Percentiles rank a stretch among this genome's conserved stretches.
phyloP scores from a whole-genome alignment of 495 filamentous ascomycete genomes.

The Penicillium ochrochloron region DNA sequence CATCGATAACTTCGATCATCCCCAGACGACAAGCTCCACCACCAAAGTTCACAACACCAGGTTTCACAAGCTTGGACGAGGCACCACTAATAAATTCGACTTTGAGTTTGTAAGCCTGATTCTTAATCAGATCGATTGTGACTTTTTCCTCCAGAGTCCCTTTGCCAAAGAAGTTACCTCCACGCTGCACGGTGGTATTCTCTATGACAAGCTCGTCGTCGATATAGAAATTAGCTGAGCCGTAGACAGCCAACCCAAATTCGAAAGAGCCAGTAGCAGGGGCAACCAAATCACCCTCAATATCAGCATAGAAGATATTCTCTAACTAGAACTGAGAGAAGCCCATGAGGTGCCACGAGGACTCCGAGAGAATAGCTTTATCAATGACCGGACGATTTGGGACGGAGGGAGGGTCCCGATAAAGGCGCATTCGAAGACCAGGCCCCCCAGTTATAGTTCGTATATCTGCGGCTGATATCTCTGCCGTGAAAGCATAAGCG shows the following conservation, averaged over 20 bases:
- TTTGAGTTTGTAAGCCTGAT: background rate
- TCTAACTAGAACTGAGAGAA: background rate
- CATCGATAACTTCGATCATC: background rate
- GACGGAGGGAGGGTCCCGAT: background rate
- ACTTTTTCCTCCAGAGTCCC: background rate
- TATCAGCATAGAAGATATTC: background rate
- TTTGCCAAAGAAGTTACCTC: background rate
- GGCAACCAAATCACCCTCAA: background rate
- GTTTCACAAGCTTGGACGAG: background rate
- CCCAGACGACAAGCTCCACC: background rate
- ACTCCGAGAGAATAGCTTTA: background rate
- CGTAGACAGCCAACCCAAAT: background rate
- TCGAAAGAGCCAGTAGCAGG: background rate
- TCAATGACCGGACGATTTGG: background rate
- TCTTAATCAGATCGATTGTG: background rate
- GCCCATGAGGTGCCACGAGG: background rate
- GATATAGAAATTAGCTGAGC: background rate
- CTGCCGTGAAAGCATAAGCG: background rate
- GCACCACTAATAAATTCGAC: background rate
- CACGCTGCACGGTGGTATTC: background rate
- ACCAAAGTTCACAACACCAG: background rate
- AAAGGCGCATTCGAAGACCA: background rate
- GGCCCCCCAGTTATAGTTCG: background rate
- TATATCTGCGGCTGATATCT: background rate
- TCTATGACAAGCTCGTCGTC: background rate